phyloP scores from a whole-genome alignment of 441 rosid genomes.

The Brassica hybrid region DNA sequence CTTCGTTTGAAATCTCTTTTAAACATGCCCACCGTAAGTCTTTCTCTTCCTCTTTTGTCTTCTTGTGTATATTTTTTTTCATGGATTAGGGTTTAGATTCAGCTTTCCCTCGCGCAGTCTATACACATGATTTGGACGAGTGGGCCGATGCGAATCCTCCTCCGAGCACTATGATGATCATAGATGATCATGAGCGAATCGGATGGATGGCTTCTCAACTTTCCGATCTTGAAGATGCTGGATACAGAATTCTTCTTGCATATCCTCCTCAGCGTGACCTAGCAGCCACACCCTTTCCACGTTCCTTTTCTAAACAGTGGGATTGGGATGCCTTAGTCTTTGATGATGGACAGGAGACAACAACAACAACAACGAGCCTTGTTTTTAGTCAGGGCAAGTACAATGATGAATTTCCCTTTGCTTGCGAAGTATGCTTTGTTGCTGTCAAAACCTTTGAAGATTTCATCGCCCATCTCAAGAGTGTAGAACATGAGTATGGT shows the following conservation, averaged over 20 bases:
- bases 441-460: not conserved
- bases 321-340: not conserved
- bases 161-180: not conserved
- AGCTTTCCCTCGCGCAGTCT: not conserved
- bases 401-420: not conserved
- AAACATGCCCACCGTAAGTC: not conserved
- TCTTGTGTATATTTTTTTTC: not conserved
- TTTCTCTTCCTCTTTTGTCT: not conserved
- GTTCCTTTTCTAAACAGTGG: not conserved
- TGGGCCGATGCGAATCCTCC: not conserved
- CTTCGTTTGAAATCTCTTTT: not conserved
- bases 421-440: conserved; percentile 1
- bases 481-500: not conserved
- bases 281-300: not conserved
- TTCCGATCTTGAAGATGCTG: not conserved
- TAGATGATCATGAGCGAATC: not conserved
- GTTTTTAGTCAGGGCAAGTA: not conserved
- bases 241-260: not conserved
- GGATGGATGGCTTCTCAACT: not conserved
- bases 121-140: not conserved
- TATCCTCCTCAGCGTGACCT: not conserved
- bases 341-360: not conserved
- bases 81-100: not conserved
- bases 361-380: not conserved
- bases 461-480: not conserved